Percentiles rank a stretch among this genome's conserved stretches.
Conservation (phyloP, 2,329 filamentous ascomycete genomes). For the Lithohypha guttulata region DNA sequence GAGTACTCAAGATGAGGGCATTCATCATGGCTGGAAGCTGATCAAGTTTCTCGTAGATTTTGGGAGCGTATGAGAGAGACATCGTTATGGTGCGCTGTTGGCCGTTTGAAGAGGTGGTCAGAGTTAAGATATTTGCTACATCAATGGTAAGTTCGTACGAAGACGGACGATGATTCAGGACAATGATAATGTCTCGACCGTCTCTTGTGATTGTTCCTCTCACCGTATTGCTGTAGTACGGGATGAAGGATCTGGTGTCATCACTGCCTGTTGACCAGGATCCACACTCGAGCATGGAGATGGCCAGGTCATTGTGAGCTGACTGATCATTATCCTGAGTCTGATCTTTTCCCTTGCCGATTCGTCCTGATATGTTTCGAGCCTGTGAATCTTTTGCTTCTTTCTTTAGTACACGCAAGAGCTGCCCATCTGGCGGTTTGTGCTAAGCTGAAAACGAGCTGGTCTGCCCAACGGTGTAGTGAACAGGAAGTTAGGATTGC, state of each 20-base stretch:
- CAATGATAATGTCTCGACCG: conserved; percentile 9
- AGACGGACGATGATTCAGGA: background rate
- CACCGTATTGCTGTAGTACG: conserved; percentile 36
- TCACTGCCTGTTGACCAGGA: conserved; percentile 35
- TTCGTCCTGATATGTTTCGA: background rate
- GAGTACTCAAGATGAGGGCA: conserved; percentile 28
- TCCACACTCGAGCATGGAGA: conserved; percentile 33
- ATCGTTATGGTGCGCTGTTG: background rate
- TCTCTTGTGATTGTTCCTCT: background rate
- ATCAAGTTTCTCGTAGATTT: conserved; percentile 5
- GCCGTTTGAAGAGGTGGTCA: background rate
- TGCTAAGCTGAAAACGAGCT: conserved; percentile 27
- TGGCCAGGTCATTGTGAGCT: conserved; percentile 29
- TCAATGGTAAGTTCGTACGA: background rate
- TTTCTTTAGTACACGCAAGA: conserved; percentile 20
- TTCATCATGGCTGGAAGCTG: conserved; percentile 9
- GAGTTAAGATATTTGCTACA: background rate
- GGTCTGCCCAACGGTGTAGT: conserved; percentile 13
- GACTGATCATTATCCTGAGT: conserved; percentile 27
- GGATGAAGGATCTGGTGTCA: conserved; percentile 40
- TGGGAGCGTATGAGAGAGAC: background rate
- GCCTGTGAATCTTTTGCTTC: conserved; percentile 1
- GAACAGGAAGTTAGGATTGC: conserved; percentile 14
- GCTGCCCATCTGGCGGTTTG: conserved; percentile 26
- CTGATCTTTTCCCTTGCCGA: conserved; percentile 11